These are phyloP conservation scores for Sphaerulina populicola DNA, from an alignment of 2,329 filamentous ascomycete species.

Conservation along the genomic window DNA sequence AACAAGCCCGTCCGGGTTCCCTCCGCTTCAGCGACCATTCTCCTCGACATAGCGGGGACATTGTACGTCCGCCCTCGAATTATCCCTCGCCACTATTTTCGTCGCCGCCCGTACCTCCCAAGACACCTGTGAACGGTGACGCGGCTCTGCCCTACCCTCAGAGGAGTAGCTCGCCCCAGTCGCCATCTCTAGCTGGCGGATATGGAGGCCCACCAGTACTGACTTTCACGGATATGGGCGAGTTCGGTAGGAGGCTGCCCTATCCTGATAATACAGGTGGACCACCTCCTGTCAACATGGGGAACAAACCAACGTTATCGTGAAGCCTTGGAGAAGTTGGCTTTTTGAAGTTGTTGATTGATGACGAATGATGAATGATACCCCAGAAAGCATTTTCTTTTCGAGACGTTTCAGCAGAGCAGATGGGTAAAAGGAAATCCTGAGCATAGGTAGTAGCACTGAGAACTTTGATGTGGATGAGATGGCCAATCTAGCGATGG, in stretches of 20 bases:
- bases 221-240: slow-evolving; percentile 31
- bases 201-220: slow-evolving; percentile 14
- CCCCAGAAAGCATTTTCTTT: not conserved
- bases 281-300: slow-evolving; percentile 74
- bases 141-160: slow-evolving; percentile 22
- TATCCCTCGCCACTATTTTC: not conserved
- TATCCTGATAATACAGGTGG: slow-evolving; percentile 70
- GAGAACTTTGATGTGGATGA: not conserved
- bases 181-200: slow-evolving; percentile 4
- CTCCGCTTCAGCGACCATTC: slow-evolving; percentile 10
- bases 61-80: slow-evolving; percentile 6
- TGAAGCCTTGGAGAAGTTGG: slow-evolving; percentile 1
- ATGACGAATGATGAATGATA: slow-evolving; percentile 6
- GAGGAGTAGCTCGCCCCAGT: slow-evolving; percentile 6
- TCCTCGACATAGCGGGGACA: slow-evolving; percentile 20
- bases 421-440: not conserved
- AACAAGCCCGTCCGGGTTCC: slow-evolving; percentile 9
- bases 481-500: not conserved
- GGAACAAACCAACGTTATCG: slow-evolving; percentile 57
- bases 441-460: not conserved
- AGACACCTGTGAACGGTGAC: slow-evolving; percentile 21
- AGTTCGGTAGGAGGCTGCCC: slow-evolving; percentile 45
- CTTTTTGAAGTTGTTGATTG: not conserved
- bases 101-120: slow-evolving; percentile 26
- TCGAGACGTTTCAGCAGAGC: not conserved